Evolutionary conservation across 1,284 basidiomycete species (phyloP).

Genomic region (Ganoderma sinense): DNA sequence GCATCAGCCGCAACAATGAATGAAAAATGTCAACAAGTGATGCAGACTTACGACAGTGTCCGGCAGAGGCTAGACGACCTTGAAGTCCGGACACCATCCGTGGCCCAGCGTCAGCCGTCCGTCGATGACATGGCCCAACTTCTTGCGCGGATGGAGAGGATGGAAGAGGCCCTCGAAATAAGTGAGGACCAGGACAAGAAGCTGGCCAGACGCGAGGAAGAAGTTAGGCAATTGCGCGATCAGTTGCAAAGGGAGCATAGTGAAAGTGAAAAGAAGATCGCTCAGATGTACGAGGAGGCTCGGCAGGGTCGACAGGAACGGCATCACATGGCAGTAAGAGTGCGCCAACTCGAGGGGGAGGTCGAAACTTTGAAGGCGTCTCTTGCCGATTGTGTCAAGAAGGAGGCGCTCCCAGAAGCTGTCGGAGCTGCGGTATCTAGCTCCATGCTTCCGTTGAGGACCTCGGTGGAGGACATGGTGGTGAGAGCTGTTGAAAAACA

Average conservation of each 20-base stretch:
- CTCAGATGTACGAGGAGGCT: neutral
- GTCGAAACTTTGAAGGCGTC: neutral
- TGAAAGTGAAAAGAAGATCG: neutral
- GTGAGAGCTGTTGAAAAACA: neutral
- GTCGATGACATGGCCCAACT: neutral
- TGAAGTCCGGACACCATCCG: neutral
- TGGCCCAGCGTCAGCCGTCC: neutral
- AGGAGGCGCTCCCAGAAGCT: neutral
- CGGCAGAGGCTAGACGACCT: neutral
- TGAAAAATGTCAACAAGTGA: neutral
- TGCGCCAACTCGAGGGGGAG: constrained; percentile 5
- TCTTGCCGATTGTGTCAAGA: neutral
- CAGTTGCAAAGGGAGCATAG: neutral
- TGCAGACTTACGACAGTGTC: neutral
- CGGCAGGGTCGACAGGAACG: constrained; percentile 6
- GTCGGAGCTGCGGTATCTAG: neutral
- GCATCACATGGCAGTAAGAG: neutral
- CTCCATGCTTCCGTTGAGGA: neutral
- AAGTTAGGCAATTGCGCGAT: neutral
- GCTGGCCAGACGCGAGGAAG: neutral
- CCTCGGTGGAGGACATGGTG: neutral
- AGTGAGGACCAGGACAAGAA: constrained; percentile 1
- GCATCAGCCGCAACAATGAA: neutral
- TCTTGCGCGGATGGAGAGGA: constrained; percentile 4
- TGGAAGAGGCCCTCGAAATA: neutral